Evolutionary conservation across 1,139 yeast species (phyloP), one percentile per base, ranked within the genome.

Genomic region (Suzukiozyma palmioleophila): DNA sequence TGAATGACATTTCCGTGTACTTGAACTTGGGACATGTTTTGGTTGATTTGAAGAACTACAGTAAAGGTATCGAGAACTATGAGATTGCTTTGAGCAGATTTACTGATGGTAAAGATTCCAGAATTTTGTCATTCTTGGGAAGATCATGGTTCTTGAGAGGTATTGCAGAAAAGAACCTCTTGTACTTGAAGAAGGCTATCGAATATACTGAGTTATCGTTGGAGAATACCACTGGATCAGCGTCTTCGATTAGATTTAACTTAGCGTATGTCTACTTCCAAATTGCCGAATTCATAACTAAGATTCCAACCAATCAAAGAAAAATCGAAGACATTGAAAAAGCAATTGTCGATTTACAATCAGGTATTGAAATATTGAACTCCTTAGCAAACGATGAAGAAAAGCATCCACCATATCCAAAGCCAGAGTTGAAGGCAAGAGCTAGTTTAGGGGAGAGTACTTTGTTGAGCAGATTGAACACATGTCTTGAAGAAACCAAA

Each of bases 101-200:
- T 58, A 75, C 83, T 16, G 75, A 76, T 52, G 81, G 82, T 16
- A 69, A 74, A 13, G 88, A 82, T 52, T 60, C 88, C 0, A 81
- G 77, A 53, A 70, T 88, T 28, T 64, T 83, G 48, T 77, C 88
- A 13, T 73, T 86, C 49, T 73, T 92, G 44, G 97, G 96, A 29
- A 77, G 94, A 47, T 92, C 95, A 1, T 92, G 97, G 97, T 81
- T 82, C 48, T 75, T 83, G 18, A 77, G 97, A 55, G 98, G 92
- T 8, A 60, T 73, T 41, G 66, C 71, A 26, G 96, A 89, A 49
- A 79, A 78, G 58, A 83, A 76, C 40, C 57, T 84, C 37, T 75
- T 67, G 7, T 80, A 74, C 43, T 75, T 83, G 42, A 67, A 73
- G 37, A 79, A 73, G 41, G 78, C 96, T 0, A 67, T 88, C 40